A percentile compares a stretch with the other conserved stretches of the same genome.
These are phyloP conservation scores for Ehretia macrophylla DNA, from an alignment of 257 asterid genomes.

Conservation along the genomic window DNA sequence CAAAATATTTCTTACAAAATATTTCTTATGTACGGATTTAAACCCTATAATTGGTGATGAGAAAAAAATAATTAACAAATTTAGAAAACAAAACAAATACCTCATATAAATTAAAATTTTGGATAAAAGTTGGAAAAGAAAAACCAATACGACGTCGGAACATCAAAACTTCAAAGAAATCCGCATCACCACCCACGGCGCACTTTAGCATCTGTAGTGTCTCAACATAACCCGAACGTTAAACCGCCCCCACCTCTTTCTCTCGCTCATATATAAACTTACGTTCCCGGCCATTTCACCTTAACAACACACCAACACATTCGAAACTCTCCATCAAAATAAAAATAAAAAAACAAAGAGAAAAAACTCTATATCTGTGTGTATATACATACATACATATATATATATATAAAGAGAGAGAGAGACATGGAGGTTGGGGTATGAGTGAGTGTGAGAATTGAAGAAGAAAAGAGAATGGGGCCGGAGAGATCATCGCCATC, in stretches of 20 bases:
- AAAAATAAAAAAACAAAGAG: background rate
- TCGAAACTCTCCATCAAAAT: background rate
- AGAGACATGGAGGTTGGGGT: background rate
- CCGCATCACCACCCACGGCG: background rate
- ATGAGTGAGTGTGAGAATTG: constrained; percentile 2
- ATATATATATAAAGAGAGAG: background rate
- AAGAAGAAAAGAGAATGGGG: constrained; percentile 28
- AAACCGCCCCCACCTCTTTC: background rate
- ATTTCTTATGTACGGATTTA: no score
- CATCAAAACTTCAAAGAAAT: background rate
- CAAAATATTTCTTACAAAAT: no score
- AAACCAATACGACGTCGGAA: background rate
- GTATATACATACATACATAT: no score
- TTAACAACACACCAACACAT: constrained; percentile 8
- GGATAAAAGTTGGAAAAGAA: background rate
- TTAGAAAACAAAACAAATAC: no score
- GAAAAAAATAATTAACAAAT: no score
- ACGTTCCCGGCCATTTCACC: constrained; percentile 30
- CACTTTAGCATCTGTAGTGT: background rate
- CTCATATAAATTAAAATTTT: no score
- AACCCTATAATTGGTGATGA: no score
- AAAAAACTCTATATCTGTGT: constrained; percentile 1
- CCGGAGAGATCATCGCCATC: constrained; percentile 46
- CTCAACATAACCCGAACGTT: background rate
- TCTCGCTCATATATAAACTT: constrained; percentile 14